Base-by-base conservation (phyloP, 768 basidiomycete species). In the Boletales sp. region DNA sequence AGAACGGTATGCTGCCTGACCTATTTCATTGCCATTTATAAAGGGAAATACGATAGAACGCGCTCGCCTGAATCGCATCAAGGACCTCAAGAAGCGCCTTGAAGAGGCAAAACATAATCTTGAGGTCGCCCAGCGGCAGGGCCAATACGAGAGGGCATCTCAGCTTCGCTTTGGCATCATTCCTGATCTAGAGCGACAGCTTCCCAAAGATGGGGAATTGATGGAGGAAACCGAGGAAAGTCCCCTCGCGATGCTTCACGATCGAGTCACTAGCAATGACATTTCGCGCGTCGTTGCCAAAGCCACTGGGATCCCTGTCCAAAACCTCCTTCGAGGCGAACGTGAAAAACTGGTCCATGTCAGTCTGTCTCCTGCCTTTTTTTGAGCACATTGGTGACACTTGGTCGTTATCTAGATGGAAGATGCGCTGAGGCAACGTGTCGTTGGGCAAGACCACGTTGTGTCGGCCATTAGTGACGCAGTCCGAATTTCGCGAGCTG, bases 381-480 rank as follows among this genome's bases (percentile, higher is more conserved):
- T 15, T 10, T 13, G 6, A 17, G 6, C 15, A 13, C 9, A 15
- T 43, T 50, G 28, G 9, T 53, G 39, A 55, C 10, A 0, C 2
- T 17, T 44, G 11, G 57, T 51, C 21, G 30, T 45, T 32, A 15
- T 41, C 4, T 58, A 92, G 88, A 96, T 97, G 93, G 94, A 97
- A 65, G 86, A 89, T 32, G 71, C 77, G 0, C 76, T 97, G 14
- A 72, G 73, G 25, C 66, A 77, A 48, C 80, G 90, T 0, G 87
- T 98, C 8, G 86, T 98, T 4, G 94, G 95, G 2, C 95, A 98
- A 64, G 86, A 92, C 51, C 84, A 93, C 56, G 88, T 92, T n/a
- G 78, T 98, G 28, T 66, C 77, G 1, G 83, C 93, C 5, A 82
- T 96, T 56, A 86, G 87, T 50, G 89, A 96, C 58, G 93, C 94